Evolutionary conservation across 2,329 filamentous ascomycete species (phyloP).

Genomic region (Exophiala spinifera): DNA sequence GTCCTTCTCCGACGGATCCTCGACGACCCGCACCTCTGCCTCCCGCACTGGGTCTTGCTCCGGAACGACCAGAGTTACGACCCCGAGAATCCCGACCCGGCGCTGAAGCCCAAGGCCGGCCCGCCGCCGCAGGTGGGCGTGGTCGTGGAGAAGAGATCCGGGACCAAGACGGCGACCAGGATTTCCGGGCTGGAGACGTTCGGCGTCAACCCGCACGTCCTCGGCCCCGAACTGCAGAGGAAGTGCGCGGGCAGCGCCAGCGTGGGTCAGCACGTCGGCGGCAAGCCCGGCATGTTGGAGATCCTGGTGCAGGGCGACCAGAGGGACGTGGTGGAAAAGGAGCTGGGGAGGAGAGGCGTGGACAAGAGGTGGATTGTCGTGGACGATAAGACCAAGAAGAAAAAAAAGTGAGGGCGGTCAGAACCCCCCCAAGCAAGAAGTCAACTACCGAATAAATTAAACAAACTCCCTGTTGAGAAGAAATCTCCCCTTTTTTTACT

Average conservation of each 20-base stretch:
- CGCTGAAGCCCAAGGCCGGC: slow-evolving; percentile 60
- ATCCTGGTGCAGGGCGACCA: slow-evolving; percentile 67
- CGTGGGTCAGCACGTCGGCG: slow-evolving; percentile 59
- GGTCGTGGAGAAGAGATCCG: slow-evolving; percentile 61
- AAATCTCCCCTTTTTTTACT: no score
- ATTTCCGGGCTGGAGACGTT: slow-evolving; percentile 61
- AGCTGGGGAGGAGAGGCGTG: slow-evolving; percentile 59
- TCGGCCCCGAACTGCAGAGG: slow-evolving; percentile 66
- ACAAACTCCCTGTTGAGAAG: no score
- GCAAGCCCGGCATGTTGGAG: slow-evolving; percentile 63
- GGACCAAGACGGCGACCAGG: slow-evolving; percentile 64
- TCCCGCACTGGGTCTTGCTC: slow-evolving; percentile 58
- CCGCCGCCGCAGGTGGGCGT: slow-evolving; percentile 59
- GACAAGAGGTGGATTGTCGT: slow-evolving; percentile 59
- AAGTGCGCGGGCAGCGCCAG: slow-evolving; percentile 66
- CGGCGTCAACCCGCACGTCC: slow-evolving; percentile 55
- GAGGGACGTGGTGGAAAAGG: slow-evolving; percentile 58
- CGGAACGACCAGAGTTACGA: slow-evolving; percentile 43
- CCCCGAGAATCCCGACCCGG: slow-evolving; percentile 35
- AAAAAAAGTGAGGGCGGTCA: slow-evolving; percentile 44
- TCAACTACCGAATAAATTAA: no score
- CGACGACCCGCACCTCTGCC: slow-evolving; percentile 46
- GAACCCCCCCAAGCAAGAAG: no score
- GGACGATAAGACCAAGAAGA: slow-evolving; percentile 67
- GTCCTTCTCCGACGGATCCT: slow-evolving; percentile 59